phyloP scores from a whole-genome alignment of 2,329 filamentous ascomycete genomes.

The Rugonectria rugulosa region DNA sequence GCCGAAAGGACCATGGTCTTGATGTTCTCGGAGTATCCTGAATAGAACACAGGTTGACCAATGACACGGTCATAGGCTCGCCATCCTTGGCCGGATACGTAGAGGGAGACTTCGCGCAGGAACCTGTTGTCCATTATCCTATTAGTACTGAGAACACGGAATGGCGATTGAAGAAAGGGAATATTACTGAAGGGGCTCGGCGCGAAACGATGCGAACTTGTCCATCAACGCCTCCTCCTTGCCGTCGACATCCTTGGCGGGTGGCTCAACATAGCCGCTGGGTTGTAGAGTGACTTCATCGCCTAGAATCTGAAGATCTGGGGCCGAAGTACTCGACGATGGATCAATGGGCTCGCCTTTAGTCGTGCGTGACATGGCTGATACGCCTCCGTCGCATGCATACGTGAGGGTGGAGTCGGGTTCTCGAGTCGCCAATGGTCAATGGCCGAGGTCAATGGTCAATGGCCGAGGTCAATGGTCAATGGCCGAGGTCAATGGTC shows the following conservation, averaged over 20 bases:
- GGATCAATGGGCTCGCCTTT: slow-evolving; percentile 42
- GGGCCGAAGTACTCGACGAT: slow-evolving; percentile 58
- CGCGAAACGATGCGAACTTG: slow-evolving; percentile 86
- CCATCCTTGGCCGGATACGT: slow-evolving; percentile 94
- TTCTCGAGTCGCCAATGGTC: slow-evolving; percentile 11
- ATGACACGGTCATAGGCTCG: slow-evolving; percentile 90
- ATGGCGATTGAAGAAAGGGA: slow-evolving; percentile 19
- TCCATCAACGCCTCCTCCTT: slow-evolving; percentile 77
- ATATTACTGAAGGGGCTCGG: slow-evolving; percentile 65
- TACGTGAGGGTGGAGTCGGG: slow-evolving; percentile 10
- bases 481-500: slow-evolving; percentile 28
- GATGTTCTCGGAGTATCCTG: slow-evolving; percentile 91
- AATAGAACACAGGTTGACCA: slow-evolving; percentile 92
- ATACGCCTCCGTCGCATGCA: slow-evolving; percentile 1
- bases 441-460: slow-evolving; percentile 29
- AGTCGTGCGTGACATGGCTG: slow-evolving; percentile 39
- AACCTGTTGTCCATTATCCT: slow-evolving; percentile 63
- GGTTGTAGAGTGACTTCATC: slow-evolving; percentile 79
- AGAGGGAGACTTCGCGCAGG: slow-evolving; percentile 89
- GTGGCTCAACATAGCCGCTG: slow-evolving; percentile 68
- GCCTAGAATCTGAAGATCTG: slow-evolving; percentile 80
- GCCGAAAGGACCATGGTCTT: slow-evolving; percentile 79
- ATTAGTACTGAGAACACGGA: slow-evolving; percentile 17
- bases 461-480: slow-evolving; percentile 29
- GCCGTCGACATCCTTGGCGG: slow-evolving; percentile 50